Conservation (phyloP, 257 asterid species). For the Scutellaria galericulata region DNA sequence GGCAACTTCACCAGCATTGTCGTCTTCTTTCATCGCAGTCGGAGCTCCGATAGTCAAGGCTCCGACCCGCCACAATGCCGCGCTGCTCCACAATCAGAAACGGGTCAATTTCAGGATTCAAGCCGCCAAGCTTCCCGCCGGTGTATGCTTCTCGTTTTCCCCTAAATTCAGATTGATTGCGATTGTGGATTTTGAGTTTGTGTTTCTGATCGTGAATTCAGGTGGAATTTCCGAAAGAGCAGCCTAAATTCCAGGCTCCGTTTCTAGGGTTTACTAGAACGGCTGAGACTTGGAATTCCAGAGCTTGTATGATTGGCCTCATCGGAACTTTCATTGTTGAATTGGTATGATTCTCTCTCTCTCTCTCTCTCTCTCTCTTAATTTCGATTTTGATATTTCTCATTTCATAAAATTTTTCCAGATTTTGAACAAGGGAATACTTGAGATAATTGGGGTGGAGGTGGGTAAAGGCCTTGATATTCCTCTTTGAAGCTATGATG, state of each 20-base stretch:
- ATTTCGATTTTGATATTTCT: neutral
- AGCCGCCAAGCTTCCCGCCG: conserved; percentile 84
- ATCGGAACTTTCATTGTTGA: conserved; percentile 78
- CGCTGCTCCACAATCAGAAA: conserved; percentile 29
- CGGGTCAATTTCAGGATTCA: conserved; percentile 54
- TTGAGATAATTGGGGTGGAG: conserved; percentile 79
- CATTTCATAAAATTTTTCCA: conserved; percentile 34
- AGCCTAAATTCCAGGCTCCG: conserved; percentile 72
- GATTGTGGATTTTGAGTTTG: neutral
- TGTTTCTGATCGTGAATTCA: conserved; percentile 7
- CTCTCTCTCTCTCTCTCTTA: neutral
- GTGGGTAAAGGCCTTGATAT: conserved; percentile 93
- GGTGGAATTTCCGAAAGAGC: conserved; percentile 75
- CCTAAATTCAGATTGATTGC: neutral
- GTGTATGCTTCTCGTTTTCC: conserved; percentile 44
- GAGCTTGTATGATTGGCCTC: conserved; percentile 86
- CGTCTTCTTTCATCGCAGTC: conserved; percentile 56
- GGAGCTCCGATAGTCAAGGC: conserved; percentile 14
- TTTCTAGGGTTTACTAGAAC: conserved; percentile 79
- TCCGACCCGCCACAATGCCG: conserved; percentile 36
- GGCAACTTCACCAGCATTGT: conserved; percentile 45
- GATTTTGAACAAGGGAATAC: conserved; percentile 83
- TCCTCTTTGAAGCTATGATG: conserved; percentile 60
- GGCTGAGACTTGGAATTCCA: conserved; percentile 91
- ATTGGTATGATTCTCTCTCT: conserved; percentile 48